A percentile compares a stretch with the other conserved stretches of the same genome.
phyloP scores from a whole-genome alignment of 495 filamentous ascomycete genomes.

The Trichocladium antarcticum region DNA sequence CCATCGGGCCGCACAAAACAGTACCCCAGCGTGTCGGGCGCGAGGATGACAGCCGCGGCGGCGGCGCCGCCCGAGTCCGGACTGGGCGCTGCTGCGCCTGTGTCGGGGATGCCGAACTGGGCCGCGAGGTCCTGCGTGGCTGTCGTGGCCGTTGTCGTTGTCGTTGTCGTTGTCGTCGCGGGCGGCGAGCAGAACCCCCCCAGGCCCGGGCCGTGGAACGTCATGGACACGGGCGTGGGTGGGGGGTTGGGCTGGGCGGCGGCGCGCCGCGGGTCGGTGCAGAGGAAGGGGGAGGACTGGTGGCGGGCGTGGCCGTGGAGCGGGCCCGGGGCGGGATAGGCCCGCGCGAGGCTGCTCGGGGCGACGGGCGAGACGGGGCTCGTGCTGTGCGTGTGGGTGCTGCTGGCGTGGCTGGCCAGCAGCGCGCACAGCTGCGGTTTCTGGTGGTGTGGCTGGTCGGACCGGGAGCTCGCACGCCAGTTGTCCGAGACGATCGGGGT shows the following conservation, averaged over 20 bases:
- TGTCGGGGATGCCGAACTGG: neutral
- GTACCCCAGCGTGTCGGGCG: slow-evolving; percentile 25
- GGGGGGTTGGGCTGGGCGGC: neutral
- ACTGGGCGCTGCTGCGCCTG: neutral
- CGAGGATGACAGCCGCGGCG: neutral
- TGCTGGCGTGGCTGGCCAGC: neutral
- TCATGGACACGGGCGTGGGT: neutral
- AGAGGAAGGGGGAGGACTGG: neutral
- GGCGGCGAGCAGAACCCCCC: neutral
- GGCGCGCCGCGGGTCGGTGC: too few species aligned
- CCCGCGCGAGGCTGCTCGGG: neutral
- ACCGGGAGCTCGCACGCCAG: slow-evolving; percentile 2
- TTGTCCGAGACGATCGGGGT: slow-evolving; percentile 4
- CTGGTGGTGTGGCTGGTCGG: neutral
- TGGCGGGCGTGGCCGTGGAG: neutral
- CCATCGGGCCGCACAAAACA: slow-evolving; percentile 50
- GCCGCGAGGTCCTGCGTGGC: too few species aligned
- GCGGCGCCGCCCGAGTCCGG: neutral
- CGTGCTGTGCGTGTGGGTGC: neutral
- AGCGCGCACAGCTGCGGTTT: neutral
- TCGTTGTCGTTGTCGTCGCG: neutral
- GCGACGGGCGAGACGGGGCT: neutral
- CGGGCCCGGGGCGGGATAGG: neutral
- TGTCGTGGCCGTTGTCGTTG: neutral
- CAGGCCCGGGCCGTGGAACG: neutral